phyloP scores from a whole-genome alignment of 2,329 filamentous ascomycete species.

The Fusarium napiforme region DNA sequence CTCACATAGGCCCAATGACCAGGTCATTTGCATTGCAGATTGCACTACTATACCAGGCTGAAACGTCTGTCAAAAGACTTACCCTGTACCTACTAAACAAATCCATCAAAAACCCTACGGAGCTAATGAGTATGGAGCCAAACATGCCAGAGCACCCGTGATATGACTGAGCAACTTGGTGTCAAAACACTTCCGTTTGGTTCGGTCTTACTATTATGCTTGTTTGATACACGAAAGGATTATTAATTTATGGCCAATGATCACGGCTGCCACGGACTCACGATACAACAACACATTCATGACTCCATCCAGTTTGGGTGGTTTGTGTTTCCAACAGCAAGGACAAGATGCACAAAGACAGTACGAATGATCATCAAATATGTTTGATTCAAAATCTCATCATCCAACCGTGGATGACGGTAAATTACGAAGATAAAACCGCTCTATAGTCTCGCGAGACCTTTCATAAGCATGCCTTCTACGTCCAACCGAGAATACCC shows the following conservation, averaged over 20 bases:
- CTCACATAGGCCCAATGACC: too few relatives aligned
- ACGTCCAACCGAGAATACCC: constrained; percentile 33
- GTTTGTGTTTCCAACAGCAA: background rate
- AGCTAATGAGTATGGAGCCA: background rate
- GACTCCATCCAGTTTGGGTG: background rate
- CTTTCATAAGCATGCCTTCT: constrained; percentile 34
- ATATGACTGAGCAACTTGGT: background rate
- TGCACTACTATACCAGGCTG: background rate
- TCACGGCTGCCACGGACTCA: accelerated
- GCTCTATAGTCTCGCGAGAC: constrained; percentile 30
- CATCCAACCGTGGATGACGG: constrained; percentile 25
- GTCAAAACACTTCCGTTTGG: background rate
- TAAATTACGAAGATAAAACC: constrained; percentile 37
- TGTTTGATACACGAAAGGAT: accelerated
- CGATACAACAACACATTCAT: background rate
- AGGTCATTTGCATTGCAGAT: background rate
- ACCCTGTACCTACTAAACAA: background rate
- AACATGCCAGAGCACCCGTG: background rate
- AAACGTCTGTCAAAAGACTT: background rate
- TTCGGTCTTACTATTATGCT: accelerated
- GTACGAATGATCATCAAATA: constrained; percentile 1
- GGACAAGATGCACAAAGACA: background rate
- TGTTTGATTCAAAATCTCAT: constrained; percentile 37
- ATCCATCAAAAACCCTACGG: background rate
- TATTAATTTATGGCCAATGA: too few relatives aligned